A percentile compares a stretch with the other conserved stretches of the same genome.
phyloP scores from a whole-genome alignment of 805 yeast genomes.

The Lachancea quebecensis region DNA sequence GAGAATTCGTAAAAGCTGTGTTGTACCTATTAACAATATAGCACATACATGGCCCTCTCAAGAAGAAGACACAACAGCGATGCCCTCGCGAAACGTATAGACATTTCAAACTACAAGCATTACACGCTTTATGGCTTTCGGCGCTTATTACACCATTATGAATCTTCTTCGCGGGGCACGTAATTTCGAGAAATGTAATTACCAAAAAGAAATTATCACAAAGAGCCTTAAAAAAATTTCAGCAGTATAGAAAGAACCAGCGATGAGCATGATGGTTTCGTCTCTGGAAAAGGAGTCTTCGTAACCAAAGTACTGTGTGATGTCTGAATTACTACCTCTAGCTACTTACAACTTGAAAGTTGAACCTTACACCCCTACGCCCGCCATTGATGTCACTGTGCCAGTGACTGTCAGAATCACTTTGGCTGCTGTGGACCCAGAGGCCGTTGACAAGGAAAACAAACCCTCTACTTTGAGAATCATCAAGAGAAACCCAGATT shows the following conservation, averaged over 20 bases:
- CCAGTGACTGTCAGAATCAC: slow-evolving; percentile 90
- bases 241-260: slow-evolving; percentile 2
- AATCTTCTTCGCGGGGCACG: no score
- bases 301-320: slow-evolving; percentile 17
- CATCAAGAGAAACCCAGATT: slow-evolving; percentile 59
- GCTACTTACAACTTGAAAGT: slow-evolving; percentile 82
- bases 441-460: slow-evolving; percentile 64
- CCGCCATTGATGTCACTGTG: slow-evolving; percentile 77
- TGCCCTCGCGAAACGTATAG: no score
- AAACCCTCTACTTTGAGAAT: slow-evolving; percentile 87
- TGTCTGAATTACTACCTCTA: slow-evolving; percentile 75
- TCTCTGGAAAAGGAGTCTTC: no score
- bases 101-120: no score
- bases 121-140: no score
- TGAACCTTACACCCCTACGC: slow-evolving; percentile 79
- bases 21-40: no score
- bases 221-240: background rate
- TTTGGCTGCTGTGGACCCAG: slow-evolving; percentile 93
- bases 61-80: no score
- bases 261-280: slow-evolving; percentile 2
- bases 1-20: no score
- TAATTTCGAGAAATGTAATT: no score
- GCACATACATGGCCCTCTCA: no score
- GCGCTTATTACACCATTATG: no score
- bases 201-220: no score